Conservation (phyloP, 257 asterid genomes). For the Capsicum rhomboideum region DNA sequence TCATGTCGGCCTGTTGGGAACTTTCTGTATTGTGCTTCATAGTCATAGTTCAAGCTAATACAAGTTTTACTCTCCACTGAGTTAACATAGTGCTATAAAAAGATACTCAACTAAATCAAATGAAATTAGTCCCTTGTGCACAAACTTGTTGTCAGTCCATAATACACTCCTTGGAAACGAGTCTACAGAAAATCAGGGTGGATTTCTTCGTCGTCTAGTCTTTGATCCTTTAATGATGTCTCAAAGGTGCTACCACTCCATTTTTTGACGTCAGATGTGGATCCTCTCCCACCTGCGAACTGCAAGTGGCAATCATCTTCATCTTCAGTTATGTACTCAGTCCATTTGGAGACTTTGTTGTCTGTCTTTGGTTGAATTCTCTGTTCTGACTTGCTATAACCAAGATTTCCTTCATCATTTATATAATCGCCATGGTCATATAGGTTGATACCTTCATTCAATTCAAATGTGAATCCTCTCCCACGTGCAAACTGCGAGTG, state of each 20-base stretch:
- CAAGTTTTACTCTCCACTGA: background rate
- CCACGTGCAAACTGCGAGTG: conserved; percentile 16
- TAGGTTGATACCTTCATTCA: background rate
- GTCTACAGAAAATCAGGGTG: conserved; percentile 70
- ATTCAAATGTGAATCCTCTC: background rate
- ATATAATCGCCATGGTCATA: background rate
- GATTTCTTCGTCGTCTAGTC: conserved; percentile 62
- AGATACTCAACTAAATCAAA: background rate
- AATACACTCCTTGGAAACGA: background rate
- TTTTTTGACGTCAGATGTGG: background rate
- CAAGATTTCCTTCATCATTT: background rate
- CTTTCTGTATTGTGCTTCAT: background rate
- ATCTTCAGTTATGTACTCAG: conserved; percentile 34
- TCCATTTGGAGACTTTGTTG: conserved; percentile 58
- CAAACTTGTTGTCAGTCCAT: background rate
- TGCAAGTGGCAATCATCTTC: conserved; percentile 14
- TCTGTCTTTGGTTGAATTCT: background rate
- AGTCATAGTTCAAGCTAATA: background rate
- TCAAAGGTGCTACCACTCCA: conserved; percentile 19
- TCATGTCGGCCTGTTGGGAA: background rate
- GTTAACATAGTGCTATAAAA: background rate
- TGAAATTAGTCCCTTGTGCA: background rate
- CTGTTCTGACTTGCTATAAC: background rate
- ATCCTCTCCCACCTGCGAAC: conserved; percentile 16
- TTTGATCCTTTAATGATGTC: conserved; percentile 23